Conservation (phyloP, 2,329 filamentous ascomycete species). For the Talaromyces albobiverticillius region DNA sequence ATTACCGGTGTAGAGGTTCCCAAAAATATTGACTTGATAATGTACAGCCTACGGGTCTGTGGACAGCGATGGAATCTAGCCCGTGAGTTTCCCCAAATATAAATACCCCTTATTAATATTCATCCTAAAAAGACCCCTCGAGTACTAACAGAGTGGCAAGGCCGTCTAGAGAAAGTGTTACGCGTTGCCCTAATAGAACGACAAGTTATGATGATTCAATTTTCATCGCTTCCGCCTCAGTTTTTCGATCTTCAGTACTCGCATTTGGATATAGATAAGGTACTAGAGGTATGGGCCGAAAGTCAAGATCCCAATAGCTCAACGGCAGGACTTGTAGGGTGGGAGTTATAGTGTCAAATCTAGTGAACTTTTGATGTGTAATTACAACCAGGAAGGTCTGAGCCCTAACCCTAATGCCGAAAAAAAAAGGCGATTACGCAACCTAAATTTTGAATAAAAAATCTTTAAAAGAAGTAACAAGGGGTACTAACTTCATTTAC, state of each 20-base stretch:
- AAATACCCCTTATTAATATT: too few relatives aligned
- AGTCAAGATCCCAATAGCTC: background rate
- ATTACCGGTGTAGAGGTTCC: conserved; percentile 1
- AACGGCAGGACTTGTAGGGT: background rate
- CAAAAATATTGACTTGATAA: background rate
- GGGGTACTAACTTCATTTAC: too few relatives aligned
- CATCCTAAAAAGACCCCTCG: too few relatives aligned
- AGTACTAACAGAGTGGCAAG: background rate
- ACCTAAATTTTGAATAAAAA: too few relatives aligned
- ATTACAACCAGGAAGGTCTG: too few relatives aligned
- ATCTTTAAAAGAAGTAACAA: too few relatives aligned
- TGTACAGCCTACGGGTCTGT: conserved; percentile 1
- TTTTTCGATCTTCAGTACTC: conserved; percentile 8
- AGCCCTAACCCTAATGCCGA: too few relatives aligned
- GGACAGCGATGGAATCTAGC: conserved; percentile 7
- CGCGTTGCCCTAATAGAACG: background rate
- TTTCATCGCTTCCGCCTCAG: conserved; percentile 2
- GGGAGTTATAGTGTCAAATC: too few relatives aligned
- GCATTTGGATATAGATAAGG: conserved; percentile 4
- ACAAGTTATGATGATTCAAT: conserved; percentile 5
- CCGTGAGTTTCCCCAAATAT: background rate
- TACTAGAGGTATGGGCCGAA: conserved; percentile 2
- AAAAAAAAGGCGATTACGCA: too few relatives aligned
- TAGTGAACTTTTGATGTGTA: too few relatives aligned
- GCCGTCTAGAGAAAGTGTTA: background rate